Base-by-base conservation (phyloP, 345 rosid genomes). In the Pistacia integerrima region DNA sequence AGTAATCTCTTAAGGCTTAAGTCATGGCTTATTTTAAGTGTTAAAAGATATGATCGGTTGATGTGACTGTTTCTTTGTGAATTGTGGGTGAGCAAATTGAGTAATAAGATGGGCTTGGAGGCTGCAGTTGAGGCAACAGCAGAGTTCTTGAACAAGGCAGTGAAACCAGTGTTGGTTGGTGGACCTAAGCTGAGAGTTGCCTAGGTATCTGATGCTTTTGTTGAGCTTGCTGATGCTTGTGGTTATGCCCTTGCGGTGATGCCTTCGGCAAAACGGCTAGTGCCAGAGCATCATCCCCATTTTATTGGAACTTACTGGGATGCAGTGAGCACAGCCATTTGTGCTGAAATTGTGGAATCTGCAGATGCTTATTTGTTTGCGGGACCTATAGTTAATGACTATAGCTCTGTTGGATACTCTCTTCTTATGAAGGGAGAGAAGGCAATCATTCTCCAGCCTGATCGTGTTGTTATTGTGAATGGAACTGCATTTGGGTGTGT, bases 291-390 rank as follows among this genome's bases (percentile, higher is more conserved):
- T 62, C 97, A 92, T 69, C 86, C 93, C 8, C 97, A 80, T 81
- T 92, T 90, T 85, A 78, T 90, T 18, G 97, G 97, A 52, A 92
- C 94, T 11, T 92, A 88, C 48, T 92, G 94, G 94, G 97, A 94
- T 35, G 93, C 92, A 5, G 91, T 90, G 73, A 90, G 94, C 81
- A 87, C 94, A 22, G 84, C 93, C 0, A 90, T 92, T 72, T 90
- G 97, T 74, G 86, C 93, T 20, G 94, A 92, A 83, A 92, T 92
- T 20, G 97, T 92, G 77, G 97, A 92, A 77, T 89, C 94, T 22
- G 93, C 94, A 0, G 97, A 92, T 83, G 94, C 94, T 48, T 92
- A 90, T 76, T 64, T 92, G 84, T 89, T 92, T 75, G 97, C 93
- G n/a, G 94, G 97, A 5, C 93, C 97, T 17, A 90, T 92, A 73